Conservation (phyloP, 2,329 filamentous ascomycete genomes). For the Cordyceps javanica region DNA sequence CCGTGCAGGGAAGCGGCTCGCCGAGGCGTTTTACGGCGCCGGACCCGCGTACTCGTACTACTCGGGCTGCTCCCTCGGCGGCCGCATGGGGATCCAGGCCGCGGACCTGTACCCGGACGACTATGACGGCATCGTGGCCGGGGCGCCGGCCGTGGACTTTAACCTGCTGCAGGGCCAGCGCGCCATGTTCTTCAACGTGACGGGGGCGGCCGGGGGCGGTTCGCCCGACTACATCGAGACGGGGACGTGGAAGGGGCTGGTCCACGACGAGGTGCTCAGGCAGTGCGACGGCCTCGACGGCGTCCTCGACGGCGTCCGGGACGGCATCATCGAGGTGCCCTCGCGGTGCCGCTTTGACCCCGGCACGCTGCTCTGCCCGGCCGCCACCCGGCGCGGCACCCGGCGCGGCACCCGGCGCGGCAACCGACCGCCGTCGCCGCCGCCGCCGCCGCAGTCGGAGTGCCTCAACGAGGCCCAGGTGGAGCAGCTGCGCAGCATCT, state of each 20-base stretch:
- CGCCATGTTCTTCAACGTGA: constrained; percentile 39
- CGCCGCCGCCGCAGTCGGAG: constrained; percentile 16
- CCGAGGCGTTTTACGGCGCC: constrained; percentile 39
- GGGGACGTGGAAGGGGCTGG: constrained; percentile 18
- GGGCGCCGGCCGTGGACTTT: constrained; percentile 35
- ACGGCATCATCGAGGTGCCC: constrained; percentile 43
- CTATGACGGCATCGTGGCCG: constrained; percentile 52
- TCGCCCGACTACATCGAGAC: constrained; percentile 22
- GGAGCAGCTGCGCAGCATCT: constrained; percentile 25
- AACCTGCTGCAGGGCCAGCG: constrained; percentile 26
- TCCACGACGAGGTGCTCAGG: constrained; percentile 20
- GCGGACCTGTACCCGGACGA: constrained; percentile 48
- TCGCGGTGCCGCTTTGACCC: constrained; percentile 38
- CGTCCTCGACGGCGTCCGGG: constrained; percentile 40
- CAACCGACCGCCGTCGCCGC: too few species aligned
- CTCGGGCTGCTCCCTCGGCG: constrained; percentile 53
- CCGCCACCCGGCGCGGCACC: too few species aligned
- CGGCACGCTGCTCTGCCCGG: constrained; percentile 35
- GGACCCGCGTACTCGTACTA: constrained; percentile 43
- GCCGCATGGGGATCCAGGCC: constrained; percentile 50
- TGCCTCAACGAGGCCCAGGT: constrained; percentile 41
- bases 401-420: too few species aligned
- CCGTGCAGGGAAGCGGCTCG: constrained; percentile 40
- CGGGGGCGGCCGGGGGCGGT: constrained; percentile 28
- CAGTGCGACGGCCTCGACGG: constrained; percentile 48